phyloP scores from a whole-genome alignment of 2,329 filamentous ascomycete species.

The Colletotrichum tabaci region DNA sequence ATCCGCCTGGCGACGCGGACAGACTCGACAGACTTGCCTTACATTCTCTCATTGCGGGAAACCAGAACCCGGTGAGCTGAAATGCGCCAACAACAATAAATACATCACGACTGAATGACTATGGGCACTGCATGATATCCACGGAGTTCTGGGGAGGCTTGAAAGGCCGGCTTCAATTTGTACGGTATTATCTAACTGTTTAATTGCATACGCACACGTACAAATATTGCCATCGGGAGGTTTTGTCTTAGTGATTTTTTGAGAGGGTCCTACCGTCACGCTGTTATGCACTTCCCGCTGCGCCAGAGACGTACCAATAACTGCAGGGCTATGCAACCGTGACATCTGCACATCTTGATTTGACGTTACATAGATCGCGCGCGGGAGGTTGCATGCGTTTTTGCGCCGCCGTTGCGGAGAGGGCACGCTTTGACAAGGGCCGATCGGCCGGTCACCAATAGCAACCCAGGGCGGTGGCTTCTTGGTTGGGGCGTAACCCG shows the following conservation, averaged over 20 bases:
- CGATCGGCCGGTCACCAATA: neutral
- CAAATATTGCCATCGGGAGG: neutral
- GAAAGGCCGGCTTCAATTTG: neutral
- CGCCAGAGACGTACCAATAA: neutral
- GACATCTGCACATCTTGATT: slow-evolving; percentile 16
- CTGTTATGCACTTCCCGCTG: neutral
- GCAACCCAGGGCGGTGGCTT: slow-evolving; percentile 25
- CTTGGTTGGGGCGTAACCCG: neutral
- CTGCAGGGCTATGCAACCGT: slow-evolving; percentile 2
- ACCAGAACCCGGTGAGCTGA: slow-evolving; percentile 36
- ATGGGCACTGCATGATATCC: slow-evolving; percentile 38
- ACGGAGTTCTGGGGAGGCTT: slow-evolving; percentile 28
- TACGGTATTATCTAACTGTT: slow-evolving; percentile 34
- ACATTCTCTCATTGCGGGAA: slow-evolving; percentile 48
- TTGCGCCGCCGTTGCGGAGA: neutral
- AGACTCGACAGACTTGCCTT: slow-evolving; percentile 53
- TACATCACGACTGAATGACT: slow-evolving; percentile 37
- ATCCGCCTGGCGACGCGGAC: slow-evolving; percentile 62
- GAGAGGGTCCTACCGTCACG: neutral
- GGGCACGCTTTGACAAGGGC: slow-evolving; percentile 25
- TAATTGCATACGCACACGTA: slow-evolving; percentile 19
- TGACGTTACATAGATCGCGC: neutral
- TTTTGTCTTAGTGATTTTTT: neutral
- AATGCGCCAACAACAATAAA: neutral
- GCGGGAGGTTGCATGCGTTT: slow-evolving; percentile 16